These are phyloP conservation scores for Fraxinus angustifolia DNA, from an alignment of 305 asterid species.

Conservation along the genomic window DNA sequence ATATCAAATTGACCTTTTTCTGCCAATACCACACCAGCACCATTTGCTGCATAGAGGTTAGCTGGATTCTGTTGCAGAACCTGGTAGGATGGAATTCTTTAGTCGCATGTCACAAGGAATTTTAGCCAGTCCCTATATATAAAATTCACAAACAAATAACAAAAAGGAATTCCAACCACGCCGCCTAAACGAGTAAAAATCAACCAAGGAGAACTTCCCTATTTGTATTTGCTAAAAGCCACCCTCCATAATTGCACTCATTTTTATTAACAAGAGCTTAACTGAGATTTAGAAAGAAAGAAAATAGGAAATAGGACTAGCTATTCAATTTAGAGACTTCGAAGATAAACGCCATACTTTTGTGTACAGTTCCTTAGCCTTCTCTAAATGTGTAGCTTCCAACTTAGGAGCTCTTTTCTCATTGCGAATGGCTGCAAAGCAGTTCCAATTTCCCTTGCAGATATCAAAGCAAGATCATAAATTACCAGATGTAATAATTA, in stretches of 20 bases:
- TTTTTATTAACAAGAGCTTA: conserved; percentile 4
- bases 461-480: conserved; percentile 29
- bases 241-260: conserved; percentile 8
- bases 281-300: not conserved
- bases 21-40: conserved; percentile 93
- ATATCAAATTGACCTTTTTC: conserved; percentile 96
- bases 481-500: conserved; percentile 21
- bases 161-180: conserved; percentile 9
- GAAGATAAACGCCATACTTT: conserved; percentile 48
- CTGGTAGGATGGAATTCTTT: conserved; percentile 44
- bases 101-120: conserved; percentile 18
- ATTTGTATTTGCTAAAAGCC: not conserved
- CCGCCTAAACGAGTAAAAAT: conserved; percentile 7
- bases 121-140: conserved; percentile 10
- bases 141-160: conserved; percentile 7
- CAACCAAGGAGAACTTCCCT: not conserved
- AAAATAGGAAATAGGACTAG: conserved; percentile 3
- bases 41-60: conserved; percentile 97
- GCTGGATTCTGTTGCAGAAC: conserved; percentile 80
- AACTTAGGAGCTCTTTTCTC: conserved; percentile 92
- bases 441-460: conserved; percentile 93
- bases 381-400: conserved; percentile 96
- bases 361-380: conserved; percentile 93
- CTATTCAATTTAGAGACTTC: conserved; percentile 6
- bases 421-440: conserved; percentile 90